A percentile compares a stretch with the other conserved stretches of the same genome.
Conservation (phyloP, 2,329 filamentous ascomycete species). For the Talaromyces amestolkiae region DNA sequence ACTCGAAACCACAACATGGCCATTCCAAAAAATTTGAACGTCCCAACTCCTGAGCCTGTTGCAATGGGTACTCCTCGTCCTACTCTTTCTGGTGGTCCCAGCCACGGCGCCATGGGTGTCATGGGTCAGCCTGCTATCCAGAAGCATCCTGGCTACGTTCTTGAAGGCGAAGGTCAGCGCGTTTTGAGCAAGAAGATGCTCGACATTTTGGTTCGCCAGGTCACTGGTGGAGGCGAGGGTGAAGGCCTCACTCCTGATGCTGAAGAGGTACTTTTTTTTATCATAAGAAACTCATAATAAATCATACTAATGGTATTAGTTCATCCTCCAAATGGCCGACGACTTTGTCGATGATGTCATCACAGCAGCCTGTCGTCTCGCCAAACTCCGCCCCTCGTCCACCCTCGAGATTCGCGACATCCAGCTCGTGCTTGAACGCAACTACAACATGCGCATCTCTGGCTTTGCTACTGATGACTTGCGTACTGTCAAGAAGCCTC, state of each 20-base stretch:
- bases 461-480: conserved; percentile 94
- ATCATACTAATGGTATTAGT: conserved; percentile 50
- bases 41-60: conserved; percentile 70
- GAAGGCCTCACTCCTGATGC: conserved; percentile 86
- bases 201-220: conserved; percentile 89
- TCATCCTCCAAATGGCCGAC: conserved; percentile 83
- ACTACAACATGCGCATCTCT: conserved; percentile 88
- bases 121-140: conserved; percentile 83
- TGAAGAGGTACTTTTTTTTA: conserved; percentile 71
- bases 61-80: conserved; percentile 70
- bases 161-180: conserved; percentile 88
- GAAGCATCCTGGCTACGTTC: conserved; percentile 76
- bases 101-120: conserved; percentile 72
- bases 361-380: conserved; percentile 80
- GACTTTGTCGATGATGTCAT: conserved; percentile 93
- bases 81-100: conserved; percentile 75
- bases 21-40: conserved; percentile 77
- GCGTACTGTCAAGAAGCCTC: conserved; percentile 87
- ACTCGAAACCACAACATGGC: conserved; percentile 64
- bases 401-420: conserved; percentile 86
- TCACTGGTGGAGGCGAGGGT: conserved; percentile 75
- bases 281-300: not conserved
- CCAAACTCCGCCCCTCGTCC: conserved; percentile 87
- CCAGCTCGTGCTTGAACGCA: conserved; percentile 77
- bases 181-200: conserved; percentile 98